These are phyloP conservation scores for Suillus americanus DNA, from an alignment of 768 basidiomycete genomes.

Conservation along the genomic window DNA sequence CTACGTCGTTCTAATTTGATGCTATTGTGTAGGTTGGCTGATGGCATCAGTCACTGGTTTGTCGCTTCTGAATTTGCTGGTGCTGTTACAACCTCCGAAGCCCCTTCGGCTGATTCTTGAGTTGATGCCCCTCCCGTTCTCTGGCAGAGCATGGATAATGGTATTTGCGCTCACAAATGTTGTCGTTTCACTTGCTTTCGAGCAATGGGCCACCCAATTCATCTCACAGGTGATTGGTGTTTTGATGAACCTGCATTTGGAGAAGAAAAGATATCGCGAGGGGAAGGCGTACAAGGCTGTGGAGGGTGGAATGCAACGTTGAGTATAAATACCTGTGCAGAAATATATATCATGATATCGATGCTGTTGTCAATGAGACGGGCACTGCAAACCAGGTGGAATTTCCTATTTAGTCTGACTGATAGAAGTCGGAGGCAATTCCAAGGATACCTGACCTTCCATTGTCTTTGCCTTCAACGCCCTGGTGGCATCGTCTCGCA, in stretches of 20 bases:
- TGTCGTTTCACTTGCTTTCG: constrained; percentile 67
- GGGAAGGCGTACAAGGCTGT: constrained; percentile 87
- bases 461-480: constrained; percentile 17
- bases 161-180: constrained; percentile 70
- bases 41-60: constrained; percentile 75
- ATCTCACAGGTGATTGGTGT: constrained; percentile 57
- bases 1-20: background rate
- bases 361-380: constrained; percentile 3
- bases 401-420: background rate
- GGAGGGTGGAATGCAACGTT: constrained; percentile 60
- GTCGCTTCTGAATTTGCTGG: constrained; percentile 69
- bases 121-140: constrained; percentile 70
- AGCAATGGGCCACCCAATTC: constrained; percentile 66
- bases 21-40: constrained; percentile 59
- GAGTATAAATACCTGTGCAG: background rate
- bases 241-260: constrained; percentile 40
- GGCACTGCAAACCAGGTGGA: background rate
- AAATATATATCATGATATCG: background rate
- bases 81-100: constrained; percentile 71
- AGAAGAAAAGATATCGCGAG: constrained; percentile 49
- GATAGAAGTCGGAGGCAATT: background rate
- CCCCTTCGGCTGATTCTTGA: constrained; percentile 63
- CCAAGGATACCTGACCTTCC: background rate
- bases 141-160: constrained; percentile 71
- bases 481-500: constrained; percentile 34